Base-by-base conservation (phyloP, 164 flowering plant species). In the Warburgia ugandensis region DNA sequence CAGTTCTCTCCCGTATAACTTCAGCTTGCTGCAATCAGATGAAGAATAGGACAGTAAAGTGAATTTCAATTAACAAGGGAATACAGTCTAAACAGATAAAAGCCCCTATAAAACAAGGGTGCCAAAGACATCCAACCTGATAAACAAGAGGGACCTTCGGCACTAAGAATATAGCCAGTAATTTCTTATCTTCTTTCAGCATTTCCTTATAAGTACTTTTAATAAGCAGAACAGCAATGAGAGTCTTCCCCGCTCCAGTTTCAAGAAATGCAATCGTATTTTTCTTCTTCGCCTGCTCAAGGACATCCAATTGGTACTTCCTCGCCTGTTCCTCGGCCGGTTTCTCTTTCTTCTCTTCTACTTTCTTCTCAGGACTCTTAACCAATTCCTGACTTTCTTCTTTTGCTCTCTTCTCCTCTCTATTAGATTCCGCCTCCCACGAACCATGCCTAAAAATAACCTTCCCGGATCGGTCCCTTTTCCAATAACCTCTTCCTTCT, bases 251-350 rank as follows among this genome's bases (percentile, higher is more conserved):
- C 3, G 97, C 94, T 14, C 99, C 99, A 6, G 99, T 92, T 66
- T 92, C 99, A 33, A 92, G 89, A 69, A 92, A 92, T n/a, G 99
- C 97, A 48, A 92, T 92, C 0, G 99, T 92, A 56, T 92, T 92
- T 64, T 61, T 84, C 68, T 65, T 73, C 72, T 82, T 84, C 0
- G 99, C 99, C 70, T 92, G 99, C 55, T 92, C 94, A 61, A 92
- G 91, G 58, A 92, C 97, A 64, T 92, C 99, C 60, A 92, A 68
- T 62, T 92, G 99, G 63, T 92, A 92, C 38, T 78, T 72, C 12
- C 99, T 72, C 2, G 95, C 97, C 59, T 68, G 75, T 65, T 88
- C 99, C 65, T 88, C 89, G 7, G 73, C 78, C 23, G 74, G 49
- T 62, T 69, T 83, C 58, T 74, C 84, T 52, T 66, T 82, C 29